Percentiles rank a stretch among this genome's conserved stretches.
Conservation (phyloP, 2,329 filamentous ascomycete genomes). For the Apiospora malaysiana region DNA sequence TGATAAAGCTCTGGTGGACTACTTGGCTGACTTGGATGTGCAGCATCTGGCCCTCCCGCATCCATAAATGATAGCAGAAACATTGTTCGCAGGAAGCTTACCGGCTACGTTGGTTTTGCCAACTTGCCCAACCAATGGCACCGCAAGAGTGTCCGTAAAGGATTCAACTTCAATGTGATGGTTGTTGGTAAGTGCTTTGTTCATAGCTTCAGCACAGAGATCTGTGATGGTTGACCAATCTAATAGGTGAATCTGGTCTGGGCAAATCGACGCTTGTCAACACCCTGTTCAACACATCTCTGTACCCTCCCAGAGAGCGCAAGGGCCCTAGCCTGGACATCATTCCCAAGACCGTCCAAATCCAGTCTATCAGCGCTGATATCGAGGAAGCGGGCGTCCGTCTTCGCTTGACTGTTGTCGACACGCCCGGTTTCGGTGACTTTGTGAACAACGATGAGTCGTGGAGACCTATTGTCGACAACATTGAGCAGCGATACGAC, state of each 20-base stretch:
- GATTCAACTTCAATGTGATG: constrained; percentile 99
- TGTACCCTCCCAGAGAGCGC: constrained; percentile 98
- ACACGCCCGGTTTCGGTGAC: constrained; percentile 97
- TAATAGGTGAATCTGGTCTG: constrained; percentile 92
- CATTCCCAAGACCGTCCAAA: constrained; percentile 96
- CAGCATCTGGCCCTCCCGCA: constrained; percentile 24
- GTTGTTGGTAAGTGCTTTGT: constrained; percentile 78
- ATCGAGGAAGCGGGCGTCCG: constrained; percentile 99
- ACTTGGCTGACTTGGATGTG: neutral
- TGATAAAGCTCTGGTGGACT: neutral
- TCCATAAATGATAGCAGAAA: constrained; percentile 79
- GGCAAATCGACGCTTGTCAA: constrained; percentile 99
- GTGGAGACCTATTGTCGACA: constrained; percentile 98
- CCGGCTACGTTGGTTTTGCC: constrained; percentile 97
- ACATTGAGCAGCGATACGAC: constrained; percentile 99
- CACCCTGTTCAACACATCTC: constrained; percentile 98
- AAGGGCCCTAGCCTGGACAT: constrained; percentile 97
- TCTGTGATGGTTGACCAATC: neutral
- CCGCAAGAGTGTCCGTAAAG: constrained; percentile 99
- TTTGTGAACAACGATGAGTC: constrained; percentile 99
- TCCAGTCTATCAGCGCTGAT: constrained; percentile 92
- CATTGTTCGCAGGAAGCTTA: constrained; percentile 97
- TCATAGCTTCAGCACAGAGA: constrained; percentile 41
- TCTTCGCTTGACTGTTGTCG: constrained; percentile 93
- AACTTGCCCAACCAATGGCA: constrained; percentile 99